Base-by-base conservation (phyloP, 1,284 basidiomycete species). In the Leccinum insolens region DNA sequence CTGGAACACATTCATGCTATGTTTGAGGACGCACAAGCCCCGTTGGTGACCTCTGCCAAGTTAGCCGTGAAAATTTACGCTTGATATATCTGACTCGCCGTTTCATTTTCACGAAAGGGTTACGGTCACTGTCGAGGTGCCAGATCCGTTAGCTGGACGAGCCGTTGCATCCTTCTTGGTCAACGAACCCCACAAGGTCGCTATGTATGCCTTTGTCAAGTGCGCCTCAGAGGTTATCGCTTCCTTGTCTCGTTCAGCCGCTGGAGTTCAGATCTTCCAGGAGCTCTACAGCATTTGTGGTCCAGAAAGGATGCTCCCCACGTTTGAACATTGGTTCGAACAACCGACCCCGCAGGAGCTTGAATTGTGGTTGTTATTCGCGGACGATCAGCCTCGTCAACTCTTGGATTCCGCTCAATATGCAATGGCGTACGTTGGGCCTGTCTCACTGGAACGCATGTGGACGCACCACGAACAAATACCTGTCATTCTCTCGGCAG, bases 221-320 rank as follows among this genome's bases (percentile, higher is more conserved):
- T 93, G 94, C 74, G 93, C 94, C 2, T 89, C 93, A 63, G 91
- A 91, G 70, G 89, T 96, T 63, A 88, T 97, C 34, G 92, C 95
- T 0, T 96, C 90, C 71, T 84, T 98, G 14, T 94, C 94, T 61
- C 90, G 92, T 67, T 94, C 93, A 25, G 84, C 85, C 5, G 87
- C 92, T 12, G 94, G 93, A 1, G 85, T 87, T 15, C 82, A 89
- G 65, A 87, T 95, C 58, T 94, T 95, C 72, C 89, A 93, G 72
- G 94, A 96, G 67, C 83, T 98, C 17, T 95, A 92, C 80, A 88
- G 88, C 55, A 85, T 96, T 72, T 91, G 97, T 66, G 91, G 95
- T 70, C 95, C 95, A 4, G 86, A 88, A 25, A 88, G 93, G 39
- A 96, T 96, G 92, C 80, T 92, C 17, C 90, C 90, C 4, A 87